Conservation (phyloP, 2,329 filamentous ascomycete genomes). For the Hypoxylon sp. region DNA sequence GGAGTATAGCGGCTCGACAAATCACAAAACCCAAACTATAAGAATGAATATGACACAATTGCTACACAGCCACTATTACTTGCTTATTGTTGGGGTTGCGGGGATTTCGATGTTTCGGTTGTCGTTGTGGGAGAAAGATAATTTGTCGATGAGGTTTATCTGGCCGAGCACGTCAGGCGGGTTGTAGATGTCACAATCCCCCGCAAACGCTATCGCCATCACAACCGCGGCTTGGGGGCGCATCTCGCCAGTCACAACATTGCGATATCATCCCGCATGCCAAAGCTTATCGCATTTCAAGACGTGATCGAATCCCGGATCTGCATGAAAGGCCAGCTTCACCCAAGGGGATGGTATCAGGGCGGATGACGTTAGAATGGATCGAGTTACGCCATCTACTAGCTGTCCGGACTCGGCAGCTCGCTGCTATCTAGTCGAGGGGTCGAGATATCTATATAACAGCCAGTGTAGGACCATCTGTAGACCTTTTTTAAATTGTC, state of each 20-base stretch:
- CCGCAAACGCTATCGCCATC: conserved; percentile 39
- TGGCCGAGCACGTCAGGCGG: conserved; percentile 47
- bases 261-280: conserved; percentile 32
- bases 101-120: conserved; percentile 29
- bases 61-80: conserved; percentile 15
- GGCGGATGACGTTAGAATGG: conserved; percentile 40
- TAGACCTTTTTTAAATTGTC: not conserved
- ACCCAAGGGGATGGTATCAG: conserved; percentile 9
- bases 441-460: conserved; percentile 21
- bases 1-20: conserved; percentile 13
- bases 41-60: conserved; percentile 16
- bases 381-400: conserved; percentile 31
- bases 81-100: conserved; percentile 25
- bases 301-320: conserved; percentile 18
- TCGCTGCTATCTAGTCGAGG: not conserved
- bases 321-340: conserved; percentile 5
- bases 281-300: conserved; percentile 31
- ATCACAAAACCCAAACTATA: conserved; percentile 8
- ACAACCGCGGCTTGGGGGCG: conserved; percentile 25
- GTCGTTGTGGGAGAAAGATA: conserved; percentile 20
- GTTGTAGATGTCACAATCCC: conserved; percentile 47
- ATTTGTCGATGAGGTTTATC: conserved; percentile 27
- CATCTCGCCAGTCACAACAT: conserved; percentile 38
- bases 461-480: not conserved
- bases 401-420: conserved; percentile 34